Base-by-base conservation (phyloP, 2,329 filamentous ascomycete genomes). In the Verticillium dahliae region DNA sequence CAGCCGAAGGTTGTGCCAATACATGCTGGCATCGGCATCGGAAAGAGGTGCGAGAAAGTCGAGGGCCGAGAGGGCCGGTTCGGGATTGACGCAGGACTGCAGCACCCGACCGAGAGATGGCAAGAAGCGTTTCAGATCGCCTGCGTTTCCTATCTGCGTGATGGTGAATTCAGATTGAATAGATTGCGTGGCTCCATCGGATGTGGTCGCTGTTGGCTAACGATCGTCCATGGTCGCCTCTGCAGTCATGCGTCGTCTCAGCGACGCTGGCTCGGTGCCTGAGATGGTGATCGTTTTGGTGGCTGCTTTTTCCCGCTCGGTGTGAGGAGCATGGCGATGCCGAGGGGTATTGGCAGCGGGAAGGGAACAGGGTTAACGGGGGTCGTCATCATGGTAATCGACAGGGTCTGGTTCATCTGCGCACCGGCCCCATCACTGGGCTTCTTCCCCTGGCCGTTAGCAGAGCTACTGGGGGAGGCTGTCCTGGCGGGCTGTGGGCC, bases 31-130 rank as follows among this genome's bases (percentile, higher is more conserved):
- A 5, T 59, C 62, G 38, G 61, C 60, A 15, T 69, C 68, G 6
- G 69, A 64, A 1, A 71, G 59, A 9, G 70, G 70, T 6, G 69
- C 68, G 14, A 70, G 65, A 61, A 72, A 72, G 41, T 67, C 68
- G 58, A 72, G 66, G 11, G 69, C 71, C 3, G 70, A 72, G 15
- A 33, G 35, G 0, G 62, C 34, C 6, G 70, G 68, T n/a, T 71
- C 67, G 15, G 67, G 60, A 57, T 72, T 71, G 57, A 72, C 67
- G 60, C 69, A 69, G 14, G 58, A 60, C 56, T 69, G 68, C 7
- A 72, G 65, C 15, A 71, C 62, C 6, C 14, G 31, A 56, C 61
- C 61, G 9, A 70, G 64, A 1, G 67, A 69, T 6, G 65, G 58
- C 33, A 69, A 66, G 50, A 63, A 60, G n/a, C 55, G 56, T 37